phyloP scores from a whole-genome alignment of 202 grass and related monocot species.

The Dendrocalamus latiflorus region DNA sequence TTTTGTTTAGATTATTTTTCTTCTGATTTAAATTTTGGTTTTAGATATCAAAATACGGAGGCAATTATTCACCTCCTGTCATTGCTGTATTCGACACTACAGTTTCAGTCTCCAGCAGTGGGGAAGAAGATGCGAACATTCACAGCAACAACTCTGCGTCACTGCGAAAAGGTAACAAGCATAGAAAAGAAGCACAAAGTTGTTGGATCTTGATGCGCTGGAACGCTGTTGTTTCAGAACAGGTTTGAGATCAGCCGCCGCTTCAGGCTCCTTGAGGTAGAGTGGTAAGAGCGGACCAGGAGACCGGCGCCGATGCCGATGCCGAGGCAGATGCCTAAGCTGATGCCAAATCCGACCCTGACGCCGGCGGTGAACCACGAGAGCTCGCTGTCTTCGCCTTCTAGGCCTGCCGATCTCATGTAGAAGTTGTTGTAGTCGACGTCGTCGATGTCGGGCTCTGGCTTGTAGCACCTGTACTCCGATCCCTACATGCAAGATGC shows the following conservation, averaged over 20 bases:
- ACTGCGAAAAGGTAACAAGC: not conserved
- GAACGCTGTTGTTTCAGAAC: conserved; percentile 1
- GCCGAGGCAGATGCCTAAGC: conserved; percentile 72
- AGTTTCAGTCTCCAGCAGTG: not conserved
- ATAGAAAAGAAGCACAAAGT: not conserved
- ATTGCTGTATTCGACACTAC: no score
- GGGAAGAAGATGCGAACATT: not conserved
- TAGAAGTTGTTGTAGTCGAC: conserved; percentile 20
- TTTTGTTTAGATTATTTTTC: no score
- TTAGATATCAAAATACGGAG: no score
- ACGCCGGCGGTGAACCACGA: conserved; percentile 87
- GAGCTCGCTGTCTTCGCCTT: conserved; percentile 43
- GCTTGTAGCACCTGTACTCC: conserved; percentile 61
- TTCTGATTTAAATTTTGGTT: no score
- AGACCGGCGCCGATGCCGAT: conserved; percentile 67
- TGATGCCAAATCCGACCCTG: conserved; percentile 75
- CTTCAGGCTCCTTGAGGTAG: conserved; percentile 52
- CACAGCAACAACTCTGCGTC: not conserved
- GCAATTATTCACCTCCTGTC: no score
- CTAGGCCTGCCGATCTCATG: not conserved
- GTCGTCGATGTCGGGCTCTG: conserved; percentile 10
- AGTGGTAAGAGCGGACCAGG: conserved; percentile 67
- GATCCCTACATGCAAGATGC: conserved; percentile 18
- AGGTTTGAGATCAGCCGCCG: conserved; percentile 43
- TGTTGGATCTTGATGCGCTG: not conserved